Base-by-base conservation (phyloP, 2,329 filamentous ascomycete species). In the Clonostachys rosea region DNA sequence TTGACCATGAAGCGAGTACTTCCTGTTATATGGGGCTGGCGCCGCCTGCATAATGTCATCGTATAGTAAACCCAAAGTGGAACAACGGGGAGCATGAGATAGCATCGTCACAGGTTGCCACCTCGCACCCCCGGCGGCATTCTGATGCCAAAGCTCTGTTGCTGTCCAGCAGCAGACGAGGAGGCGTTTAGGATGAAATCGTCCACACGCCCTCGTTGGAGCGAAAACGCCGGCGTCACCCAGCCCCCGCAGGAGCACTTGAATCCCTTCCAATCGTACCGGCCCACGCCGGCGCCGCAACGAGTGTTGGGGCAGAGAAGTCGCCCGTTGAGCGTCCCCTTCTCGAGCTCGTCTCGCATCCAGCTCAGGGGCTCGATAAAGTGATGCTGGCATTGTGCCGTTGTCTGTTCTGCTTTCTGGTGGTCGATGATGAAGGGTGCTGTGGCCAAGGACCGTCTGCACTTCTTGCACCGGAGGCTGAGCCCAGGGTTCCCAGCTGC, bases 201-300 rank as follows among this genome's bases (percentile, higher is more conserved):
- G 63, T 97, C 94, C 36, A 96, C 86, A 56, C 84, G 84, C 46
- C 87, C 85, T 65, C 85, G 88, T 46, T 90, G 86, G 51, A 97
- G 73, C 51, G 87, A 92, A 63, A 99, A 94, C 1, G 87, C 91
- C 9, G 94, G 92, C 44, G 91, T 88, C 18, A 96, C 78, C 92
- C 94, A 97, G 52, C 86, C 83, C 36, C 86, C 84, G 65, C 94
- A 99, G 61, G 84, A 94, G 70, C 94, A 99, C 63, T 84, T 84
- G 76, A 96, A 86, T 13, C 94, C 94, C 64, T 95, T 90, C 94
- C 94, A 99, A 45, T 92, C 88, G 62, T 96, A 99, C 57, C 94
- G 88, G 37, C 94, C 94, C 43, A 97, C 82, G 45, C 89, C 90
- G 39, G 88, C 83, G 42, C 80, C 82, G 65, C 94, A 99, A 59